Evolutionary conservation across 148 eudicot genomes (phyloP), one percentile per base, ranked within the genome.

Genomic region (Salicornia ramosissima): DNA sequence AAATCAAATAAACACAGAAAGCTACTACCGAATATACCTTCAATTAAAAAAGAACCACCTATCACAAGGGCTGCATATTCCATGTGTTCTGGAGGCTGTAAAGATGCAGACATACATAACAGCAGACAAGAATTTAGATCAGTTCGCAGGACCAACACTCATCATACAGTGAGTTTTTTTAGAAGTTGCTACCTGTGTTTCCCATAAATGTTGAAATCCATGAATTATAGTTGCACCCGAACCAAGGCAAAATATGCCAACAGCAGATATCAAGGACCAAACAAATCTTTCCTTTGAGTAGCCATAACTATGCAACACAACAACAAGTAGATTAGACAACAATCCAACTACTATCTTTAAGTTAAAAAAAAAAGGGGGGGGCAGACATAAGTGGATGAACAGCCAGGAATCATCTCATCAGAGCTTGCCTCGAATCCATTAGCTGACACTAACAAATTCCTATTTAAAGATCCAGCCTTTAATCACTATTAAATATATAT

Each of bases 251-350:
- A 94, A 94, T 71, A 91, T 94, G 71, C 99, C 99, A 77, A 91
- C 97, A 68, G 99, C 99, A 51, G 99, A 94, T 80, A 94, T 94
- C 82, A 94, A 87, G 61, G 99, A 88, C 99, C 99, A 94, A 56
- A 94, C 97, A 83, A 94, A 94, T 82, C 97, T 83, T 80, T 94
- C 99, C 80, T 91, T 94, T 55, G 96, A 90, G 75, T 90, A 94
- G 72, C 99, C 99, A 69, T 94, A 94, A 42, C 99, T 94, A 75
- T 71, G 63, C 12, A 70, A 79, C 70, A 82, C 25, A 65, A 79
- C 68, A 64, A 56, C 74, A 67, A 71, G n/a, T 42, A 60, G 28
- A 70, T 65, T 65, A 39, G 25, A 9, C 22, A n/a, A 71, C 47
- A 25, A 55, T 43, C 21, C 11, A 33, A 16, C 10, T 26, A 36